These are phyloP conservation scores for Blepharisma undulans DNA, from an alignment of 169 alveolate species.

Conservation along the genomic window DNA sequence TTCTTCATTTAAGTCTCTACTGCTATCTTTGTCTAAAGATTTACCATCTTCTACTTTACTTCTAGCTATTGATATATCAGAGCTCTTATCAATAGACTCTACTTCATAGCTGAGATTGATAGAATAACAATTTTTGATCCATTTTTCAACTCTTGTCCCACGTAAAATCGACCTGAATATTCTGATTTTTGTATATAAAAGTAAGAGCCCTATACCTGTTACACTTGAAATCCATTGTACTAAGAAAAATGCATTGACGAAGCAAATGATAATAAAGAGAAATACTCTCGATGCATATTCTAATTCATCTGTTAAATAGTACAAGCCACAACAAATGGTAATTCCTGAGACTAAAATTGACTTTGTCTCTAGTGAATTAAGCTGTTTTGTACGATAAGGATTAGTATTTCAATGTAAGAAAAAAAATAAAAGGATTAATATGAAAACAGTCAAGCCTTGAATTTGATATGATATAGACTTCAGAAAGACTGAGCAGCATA, in stretches of 20 bases:
- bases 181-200: not conserved
- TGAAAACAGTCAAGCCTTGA: slow-evolving; percentile 48
- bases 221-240: slow-evolving; percentile 1
- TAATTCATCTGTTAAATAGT: slow-evolving; percentile 42
- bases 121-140: not conserved
- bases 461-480: not conserved
- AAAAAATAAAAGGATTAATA: slow-evolving; percentile 37
- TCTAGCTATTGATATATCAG: not conserved
- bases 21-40: not conserved
- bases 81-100: not conserved
- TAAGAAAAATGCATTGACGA: not conserved
- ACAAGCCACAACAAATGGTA: slow-evolving; percentile 58
- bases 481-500: slow-evolving; percentile 42
- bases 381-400: slow-evolving; percentile 44
- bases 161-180: not conserved
- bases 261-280: not conserved
- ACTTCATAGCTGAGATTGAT: not conserved
- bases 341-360: slow-evolving; percentile 41
- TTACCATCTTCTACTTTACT: not conserved
- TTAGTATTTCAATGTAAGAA: not conserved
- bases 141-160: not conserved
- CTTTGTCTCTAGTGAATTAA: slow-evolving; percentile 41
- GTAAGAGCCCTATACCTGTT: not conserved
- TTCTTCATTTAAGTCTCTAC: not conserved
- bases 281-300: not conserved